Conservation (phyloP, 2,329 filamentous ascomycete species). For the Hansfordia pulvinata region DNA sequence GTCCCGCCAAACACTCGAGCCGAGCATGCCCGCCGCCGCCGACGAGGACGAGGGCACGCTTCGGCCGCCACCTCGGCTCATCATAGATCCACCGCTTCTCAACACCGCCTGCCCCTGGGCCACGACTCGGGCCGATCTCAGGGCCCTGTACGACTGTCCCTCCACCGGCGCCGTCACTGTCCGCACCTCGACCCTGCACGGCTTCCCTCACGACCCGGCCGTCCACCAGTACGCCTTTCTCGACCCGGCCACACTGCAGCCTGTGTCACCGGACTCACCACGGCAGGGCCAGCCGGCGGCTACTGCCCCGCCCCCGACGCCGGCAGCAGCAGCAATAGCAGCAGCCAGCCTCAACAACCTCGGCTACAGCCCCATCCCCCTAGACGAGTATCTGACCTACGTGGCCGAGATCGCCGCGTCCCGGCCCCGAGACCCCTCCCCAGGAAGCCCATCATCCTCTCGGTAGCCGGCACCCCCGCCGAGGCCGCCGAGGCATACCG, state of each 20-base stretch:
- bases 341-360: conserved; percentile 51
- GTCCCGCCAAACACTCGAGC: too few relatives aligned
- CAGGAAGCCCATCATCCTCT: conserved; percentile 52
- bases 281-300: conserved; percentile 6
- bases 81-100: conserved; percentile 50
- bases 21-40: too few relatives aligned
- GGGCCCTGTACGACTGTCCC: conserved; percentile 42
- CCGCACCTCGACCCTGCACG: conserved; percentile 50
- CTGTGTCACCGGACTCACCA: background rate
- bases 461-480: conserved; percentile 49
- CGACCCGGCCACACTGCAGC: conserved; percentile 21
- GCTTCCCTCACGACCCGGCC: conserved; percentile 47
- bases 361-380: conserved; percentile 55
- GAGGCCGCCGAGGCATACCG: conserved; percentile 45
- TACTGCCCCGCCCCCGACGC: too few relatives aligned
- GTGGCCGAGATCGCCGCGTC: conserved; percentile 29
- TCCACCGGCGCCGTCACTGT: conserved; percentile 64
- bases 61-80: conserved; percentile 36
- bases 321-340: too few relatives aligned
- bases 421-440: conserved; percentile 3
- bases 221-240: conserved; percentile 58
- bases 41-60: too few relatives aligned
- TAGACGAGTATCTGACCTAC: conserved; percentile 44
- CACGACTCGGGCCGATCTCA: conserved; percentile 48
- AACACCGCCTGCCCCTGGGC: conserved; percentile 71